Base-by-base conservation (phyloP, 2,329 filamentous ascomycete genomes). In the Spiromastix sp. region DNA sequence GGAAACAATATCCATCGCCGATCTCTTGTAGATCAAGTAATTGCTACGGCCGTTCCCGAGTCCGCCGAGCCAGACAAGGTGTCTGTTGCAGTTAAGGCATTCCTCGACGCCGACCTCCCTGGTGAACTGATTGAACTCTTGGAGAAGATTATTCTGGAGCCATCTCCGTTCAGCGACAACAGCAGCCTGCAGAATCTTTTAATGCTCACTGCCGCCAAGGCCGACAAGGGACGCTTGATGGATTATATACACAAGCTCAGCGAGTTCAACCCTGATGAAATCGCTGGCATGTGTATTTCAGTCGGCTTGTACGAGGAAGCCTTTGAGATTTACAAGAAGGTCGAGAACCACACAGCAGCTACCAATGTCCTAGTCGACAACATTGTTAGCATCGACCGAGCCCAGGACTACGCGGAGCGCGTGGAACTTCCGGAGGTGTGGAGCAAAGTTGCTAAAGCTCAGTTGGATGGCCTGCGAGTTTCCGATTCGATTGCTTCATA, bases 91-190 rank as follows among this genome's bases (percentile, higher is more conserved):
- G 91, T 98, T 38, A 82, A 93, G 51, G 81, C 87, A 27, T 93
- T 98, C 70, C 77, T 98, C 35, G 79, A 81, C 46, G 84, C 83
- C 38, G 91, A 98, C 54, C 71, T 98, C 47, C 91, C 91, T 6
- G 79, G 80, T 4, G 91, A 98, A 67, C 74, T 98, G 34, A 96
- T 98, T 51, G 93, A 98, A 61, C 76, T 98, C 24, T 74, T 98
- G 12, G 93, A 98, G 71, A 98, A 96, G 77, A 98, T 98, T 48
- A 89, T 98, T 20, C 70, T 98, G n/a, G 91, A 98, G 69, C 93
- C 91, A n/a, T 93, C 89, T 4, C 85, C 85, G 4, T 98, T 98
- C 71, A 95, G 85, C 51, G 93, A 98, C 64, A 98, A 98, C 62
- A 77, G 85, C 53, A 95, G 85, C 58, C 71, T 98, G 39, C 93